Percentiles rank a stretch among this genome's conserved stretches.
These are phyloP conservation scores for Cladophialophora immunda DNA, from an alignment of 2,329 filamentous ascomycete genomes.

Conservation along the genomic window DNA sequence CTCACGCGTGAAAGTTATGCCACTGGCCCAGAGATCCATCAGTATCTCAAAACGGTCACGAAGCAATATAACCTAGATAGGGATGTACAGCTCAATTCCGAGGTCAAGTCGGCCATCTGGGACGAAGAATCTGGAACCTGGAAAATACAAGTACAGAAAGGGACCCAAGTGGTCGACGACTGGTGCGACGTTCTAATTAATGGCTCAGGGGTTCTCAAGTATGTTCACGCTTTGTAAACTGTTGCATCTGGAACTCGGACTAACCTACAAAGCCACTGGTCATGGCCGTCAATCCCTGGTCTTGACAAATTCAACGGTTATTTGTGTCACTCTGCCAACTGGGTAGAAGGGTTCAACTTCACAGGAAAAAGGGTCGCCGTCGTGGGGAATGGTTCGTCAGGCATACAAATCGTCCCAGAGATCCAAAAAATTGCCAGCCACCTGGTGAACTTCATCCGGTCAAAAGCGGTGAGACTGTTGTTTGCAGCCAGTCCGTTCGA, in stretches of 20 bases:
- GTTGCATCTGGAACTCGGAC: no score
- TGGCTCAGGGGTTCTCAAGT: slow-evolving; percentile 30
- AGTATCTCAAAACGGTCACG: slow-evolving; percentile 52
- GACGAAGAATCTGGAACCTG: slow-evolving; percentile 48
- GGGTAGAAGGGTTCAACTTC: slow-evolving; percentile 43
- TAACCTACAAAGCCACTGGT: slow-evolving; percentile 59
- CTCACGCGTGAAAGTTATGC: no score
- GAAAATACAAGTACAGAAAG: slow-evolving; percentile 45
- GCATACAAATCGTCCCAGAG: slow-evolving; percentile 46
- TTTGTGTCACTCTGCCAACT: slow-evolving; percentile 52
- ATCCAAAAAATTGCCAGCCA: slow-evolving; percentile 49
- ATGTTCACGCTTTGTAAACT: no score
- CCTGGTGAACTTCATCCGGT: slow-evolving; percentile 41
- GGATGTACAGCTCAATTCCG: slow-evolving; percentile 49
- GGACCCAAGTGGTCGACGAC: slow-evolving; percentile 27
- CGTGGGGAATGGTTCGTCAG: slow-evolving; percentile 42
- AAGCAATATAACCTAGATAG: slow-evolving; percentile 51
- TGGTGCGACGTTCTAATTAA: slow-evolving; percentile 26
- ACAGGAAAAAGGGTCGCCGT: slow-evolving; percentile 40
- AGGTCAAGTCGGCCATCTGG: slow-evolving; percentile 51
- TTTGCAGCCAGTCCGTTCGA: no score
- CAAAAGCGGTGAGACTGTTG: slow-evolving; percentile 24
- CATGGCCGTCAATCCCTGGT: slow-evolving; percentile 41
- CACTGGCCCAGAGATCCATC: slow-evolving; percentile 51
- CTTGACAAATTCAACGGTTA: slow-evolving; percentile 46